Conservation (phyloP, 2,329 filamentous ascomycete genomes). For the Ceratocystis harringtonii region DNA sequence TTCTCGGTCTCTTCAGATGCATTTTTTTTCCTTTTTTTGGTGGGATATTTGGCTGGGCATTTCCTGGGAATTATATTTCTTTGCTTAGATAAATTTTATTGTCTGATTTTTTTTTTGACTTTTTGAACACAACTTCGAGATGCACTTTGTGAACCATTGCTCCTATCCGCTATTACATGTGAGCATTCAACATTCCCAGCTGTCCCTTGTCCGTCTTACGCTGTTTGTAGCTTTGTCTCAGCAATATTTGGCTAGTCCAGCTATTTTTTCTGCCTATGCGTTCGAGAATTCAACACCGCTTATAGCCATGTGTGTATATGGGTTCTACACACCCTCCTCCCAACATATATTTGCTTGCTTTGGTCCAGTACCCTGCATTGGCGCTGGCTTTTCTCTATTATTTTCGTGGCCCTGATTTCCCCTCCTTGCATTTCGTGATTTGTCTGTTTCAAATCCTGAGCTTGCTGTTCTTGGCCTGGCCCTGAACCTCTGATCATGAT, state of each 20-base stretch:
- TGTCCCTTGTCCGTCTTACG: no score
- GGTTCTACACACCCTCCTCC: no score
- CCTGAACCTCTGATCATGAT: neutral
- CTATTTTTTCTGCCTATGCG: no score
- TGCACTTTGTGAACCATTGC: no score
- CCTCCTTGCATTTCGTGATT: neutral
- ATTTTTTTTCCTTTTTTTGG: neutral
- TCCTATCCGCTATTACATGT: no score
- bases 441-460: neutral
- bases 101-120: neutral
- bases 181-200: neutral
- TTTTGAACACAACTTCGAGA: neutral
- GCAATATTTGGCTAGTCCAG: no score
- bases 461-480: neutral
- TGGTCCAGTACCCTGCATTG: no score
- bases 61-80: neutral
- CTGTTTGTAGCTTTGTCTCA: no score
- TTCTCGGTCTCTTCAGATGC: neutral
- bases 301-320: no score
- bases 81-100: neutral
- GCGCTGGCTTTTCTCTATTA: neutral
- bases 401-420: neutral
- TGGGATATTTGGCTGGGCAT: constrained; percentile 1
- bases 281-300: no score
- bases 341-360: neutral